phyloP scores from a whole-genome alignment of 805 yeast species.

The Kluyveromyces siamensis region DNA sequence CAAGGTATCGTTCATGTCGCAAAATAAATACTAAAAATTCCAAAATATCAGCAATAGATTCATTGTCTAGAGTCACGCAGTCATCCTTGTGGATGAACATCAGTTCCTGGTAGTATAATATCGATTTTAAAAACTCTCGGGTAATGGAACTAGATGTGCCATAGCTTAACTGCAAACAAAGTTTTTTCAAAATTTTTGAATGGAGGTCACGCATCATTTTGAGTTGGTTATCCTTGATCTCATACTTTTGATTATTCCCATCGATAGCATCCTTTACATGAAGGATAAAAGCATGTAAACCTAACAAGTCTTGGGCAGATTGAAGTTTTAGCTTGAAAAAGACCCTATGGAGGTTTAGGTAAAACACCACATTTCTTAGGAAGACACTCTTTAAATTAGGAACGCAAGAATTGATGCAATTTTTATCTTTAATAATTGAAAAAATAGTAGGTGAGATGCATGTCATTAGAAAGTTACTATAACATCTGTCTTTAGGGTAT shows the following conservation, averaged over 20 bases:
- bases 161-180: background rate
- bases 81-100: slow-evolving; percentile 11
- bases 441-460: background rate
- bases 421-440: background rate
- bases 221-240: background rate
- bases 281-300: background rate
- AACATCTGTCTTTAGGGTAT: background rate
- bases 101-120: slow-evolving; percentile 13
- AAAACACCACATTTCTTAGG: background rate
- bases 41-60: background rate
- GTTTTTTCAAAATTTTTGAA: background rate
- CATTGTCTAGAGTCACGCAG: background rate
- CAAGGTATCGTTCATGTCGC: background rate
- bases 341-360: background rate
- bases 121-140: background rate
- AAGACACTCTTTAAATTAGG: background rate
- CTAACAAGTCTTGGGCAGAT: background rate
- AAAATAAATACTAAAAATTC: background rate
- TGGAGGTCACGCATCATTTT: background rate
- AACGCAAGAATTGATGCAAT: background rate
- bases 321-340: background rate
- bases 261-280: background rate
- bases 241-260: background rate
- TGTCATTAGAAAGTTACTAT: background rate
- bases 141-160: background rate